Conservation (phyloP, 305 asterid species). For the Striga hermonthica region DNA sequence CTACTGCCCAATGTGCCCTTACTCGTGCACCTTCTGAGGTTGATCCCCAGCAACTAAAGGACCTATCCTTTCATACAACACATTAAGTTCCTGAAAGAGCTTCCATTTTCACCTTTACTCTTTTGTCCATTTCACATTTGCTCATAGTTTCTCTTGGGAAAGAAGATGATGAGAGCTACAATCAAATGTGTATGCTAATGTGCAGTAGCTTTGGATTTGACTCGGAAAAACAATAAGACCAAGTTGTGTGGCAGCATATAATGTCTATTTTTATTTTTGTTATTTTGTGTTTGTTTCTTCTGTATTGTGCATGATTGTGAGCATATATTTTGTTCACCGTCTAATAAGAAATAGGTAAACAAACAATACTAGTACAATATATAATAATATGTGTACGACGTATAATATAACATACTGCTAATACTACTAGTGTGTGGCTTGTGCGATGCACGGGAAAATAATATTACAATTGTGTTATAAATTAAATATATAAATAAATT, state of each 20-base stretch:
- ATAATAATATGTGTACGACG: no score
- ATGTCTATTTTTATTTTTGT: no score
- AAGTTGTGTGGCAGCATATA: background rate
- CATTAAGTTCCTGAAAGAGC: slow-evolving; percentile 12
- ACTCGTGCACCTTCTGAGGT: slow-evolving; percentile 85
- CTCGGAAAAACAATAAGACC: background rate
- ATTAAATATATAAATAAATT: no score
- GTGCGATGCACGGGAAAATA: no score
- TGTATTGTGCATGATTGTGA: no score
- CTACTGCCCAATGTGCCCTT: slow-evolving; percentile 86
- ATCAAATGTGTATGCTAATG: background rate
- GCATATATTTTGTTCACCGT: no score
- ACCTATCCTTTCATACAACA: slow-evolving; percentile 49
- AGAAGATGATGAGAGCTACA: background rate
- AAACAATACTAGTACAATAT: no score
- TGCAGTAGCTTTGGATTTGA: background rate
- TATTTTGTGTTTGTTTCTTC: no score
- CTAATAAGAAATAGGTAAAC: no score
- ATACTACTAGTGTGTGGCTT: no score
- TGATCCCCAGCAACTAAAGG: slow-evolving; percentile 78
- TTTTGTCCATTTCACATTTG: background rate
- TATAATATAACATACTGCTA: no score
- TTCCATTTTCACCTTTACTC: background rate
- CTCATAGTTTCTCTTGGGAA: background rate
- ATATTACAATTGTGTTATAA: no score